Evolutionary conservation across 768 basidiomycete genomes (phyloP), one percentile per base, ranked within the genome.

Genomic region (Mycena venus): DNA sequence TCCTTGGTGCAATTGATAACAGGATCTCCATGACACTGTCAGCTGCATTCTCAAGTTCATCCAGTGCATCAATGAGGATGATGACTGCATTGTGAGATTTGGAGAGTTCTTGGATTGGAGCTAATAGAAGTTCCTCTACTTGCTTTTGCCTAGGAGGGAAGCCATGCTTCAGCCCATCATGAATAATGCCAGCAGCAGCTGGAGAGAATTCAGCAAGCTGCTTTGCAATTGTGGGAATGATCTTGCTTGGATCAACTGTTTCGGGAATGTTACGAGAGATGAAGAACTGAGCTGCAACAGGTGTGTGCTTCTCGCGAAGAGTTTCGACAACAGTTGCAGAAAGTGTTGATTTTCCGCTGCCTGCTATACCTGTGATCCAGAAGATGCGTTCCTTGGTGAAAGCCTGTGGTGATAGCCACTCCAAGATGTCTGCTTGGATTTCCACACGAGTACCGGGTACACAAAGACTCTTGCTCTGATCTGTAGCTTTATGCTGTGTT

Each of bases 401-500:
- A 68, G 42, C 0, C 67, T 42, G 21, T 32, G 65, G 38, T 21
- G 38, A 67, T 68, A 68, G 67, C 67, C 67, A 68, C 27, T 21
- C 0, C 42, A 4, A 0, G 42, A 59, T 68, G 1, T 58, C 42
- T 8, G 7, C 15, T 21, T 60, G 40, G 42, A 68, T 59, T 49
- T 60, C 32, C 42, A 47, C 31, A 12, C 67, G 67, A 68, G 67
- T 68, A 34, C 29, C 31, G 11, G 8, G 17, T 34, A 56, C 66
- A 53, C 66, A 68, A 58, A 68, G 17, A 67, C 4, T 67, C 65
- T 67, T 67, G 65, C 65, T 56, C 66, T 56, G 66, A 68, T 68
- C 66, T 68, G 66, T 68, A 68, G 0, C 36, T 55, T 66, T 14
- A 40, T 66, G 64, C 64, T 53, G 1, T n/a, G 49, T 23, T 56